Conservation (phyloP, 148 eudicot genomes). For the Cornus suecica region DNA sequence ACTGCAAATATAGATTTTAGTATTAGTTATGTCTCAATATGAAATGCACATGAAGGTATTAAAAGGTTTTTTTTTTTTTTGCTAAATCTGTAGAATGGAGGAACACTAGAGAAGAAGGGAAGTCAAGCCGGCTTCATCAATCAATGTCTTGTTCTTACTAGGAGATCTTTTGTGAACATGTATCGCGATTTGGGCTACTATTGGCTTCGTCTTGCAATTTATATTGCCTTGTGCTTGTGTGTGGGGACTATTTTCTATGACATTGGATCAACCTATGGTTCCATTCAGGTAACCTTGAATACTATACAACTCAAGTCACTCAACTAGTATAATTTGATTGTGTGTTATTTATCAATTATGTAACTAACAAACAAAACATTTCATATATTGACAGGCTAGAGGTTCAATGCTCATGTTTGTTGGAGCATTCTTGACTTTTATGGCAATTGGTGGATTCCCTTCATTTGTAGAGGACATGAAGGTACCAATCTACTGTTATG, state of each 20-base stretch:
- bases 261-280: constrained; percentile 43
- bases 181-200: constrained; percentile 58
- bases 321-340: not conserved
- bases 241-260: constrained; percentile 47
- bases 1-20: too few species aligned
- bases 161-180: constrained; percentile 59
- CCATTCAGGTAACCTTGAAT: constrained; percentile 40
- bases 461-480: constrained; percentile 63
- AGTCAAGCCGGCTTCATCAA: constrained; percentile 33
- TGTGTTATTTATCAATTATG: too few species aligned
- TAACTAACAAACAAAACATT: not conserved
- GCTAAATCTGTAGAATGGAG: constrained; percentile 25
- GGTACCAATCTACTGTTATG: constrained; percentile 12
- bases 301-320: not conserved
- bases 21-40: too few species aligned
- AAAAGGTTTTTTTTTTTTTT: not conserved
- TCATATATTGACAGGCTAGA: constrained; percentile 37
- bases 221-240: constrained; percentile 44
- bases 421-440: constrained; percentile 50
- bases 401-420: constrained; percentile 50
- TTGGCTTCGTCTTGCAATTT: constrained; percentile 55
- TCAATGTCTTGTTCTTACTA: constrained; percentile 45
- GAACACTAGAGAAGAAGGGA: constrained; percentile 21
- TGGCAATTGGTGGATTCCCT: constrained; percentile 73
- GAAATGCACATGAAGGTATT: not conserved